Base-by-base conservation (phyloP, 441 rosid genomes). In the Erodium chrysanthum region DNA sequence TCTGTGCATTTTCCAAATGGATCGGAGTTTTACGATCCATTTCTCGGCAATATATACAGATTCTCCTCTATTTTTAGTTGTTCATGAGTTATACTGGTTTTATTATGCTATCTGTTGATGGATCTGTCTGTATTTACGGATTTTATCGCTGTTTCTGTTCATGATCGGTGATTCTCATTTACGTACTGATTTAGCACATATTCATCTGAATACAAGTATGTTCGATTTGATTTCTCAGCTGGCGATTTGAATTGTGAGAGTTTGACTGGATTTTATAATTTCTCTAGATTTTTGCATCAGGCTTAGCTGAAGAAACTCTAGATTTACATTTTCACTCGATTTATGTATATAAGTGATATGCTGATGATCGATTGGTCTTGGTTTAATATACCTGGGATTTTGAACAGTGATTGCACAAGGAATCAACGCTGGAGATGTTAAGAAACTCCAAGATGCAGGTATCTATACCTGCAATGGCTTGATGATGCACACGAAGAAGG, bases 401-500 rank as follows among this genome's bases (percentile, higher is more conserved):
- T 11, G 21, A 72, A 69, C 72, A 94, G 97, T 91, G 79, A 85
- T 80, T 66, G 75, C 88, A 25, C 89, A 85, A 73, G 97, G 98
- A 70, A 86, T 89, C 72, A 89, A 91, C 71, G 90, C 96, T 65
- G 97, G 97, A 78, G 97, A 87, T 68, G 88, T 91, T 62, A 94
- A 91, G 65, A 94, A 94, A 67, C 88, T 94, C 66, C 99, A 94
- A 66, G 97, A 94, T 76, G 96, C 96, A 31, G 97, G 96, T 79
- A 91, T 94, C 65, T 82, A 88, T 64, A 91, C 97, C 71, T 91
- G 97, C 79, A 94, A 91, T 76, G 97, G 96, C 64, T 87, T 91
- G 81, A 89, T 89, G 97, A 91, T 89, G 98, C 96, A 86, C 73
- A 85, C 98, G 21, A 89, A 87, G 84, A 86, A 94, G 94, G 92